Evolutionary conservation across 352 stramenopile species (phyloP), one percentile per base, ranked within the genome.

Genomic region (Globisporangium paroecandrum): DNA sequence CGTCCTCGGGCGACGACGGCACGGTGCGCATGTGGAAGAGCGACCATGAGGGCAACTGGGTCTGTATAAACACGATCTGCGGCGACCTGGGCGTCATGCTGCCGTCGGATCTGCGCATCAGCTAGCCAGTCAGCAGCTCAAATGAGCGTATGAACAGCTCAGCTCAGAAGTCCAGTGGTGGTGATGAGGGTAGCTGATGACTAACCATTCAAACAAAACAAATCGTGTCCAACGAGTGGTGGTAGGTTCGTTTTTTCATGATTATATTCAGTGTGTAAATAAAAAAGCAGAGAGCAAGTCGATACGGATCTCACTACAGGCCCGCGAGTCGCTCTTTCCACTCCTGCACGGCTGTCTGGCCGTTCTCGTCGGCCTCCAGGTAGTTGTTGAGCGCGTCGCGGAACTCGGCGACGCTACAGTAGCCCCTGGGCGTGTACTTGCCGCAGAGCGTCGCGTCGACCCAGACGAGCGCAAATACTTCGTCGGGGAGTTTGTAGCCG

Each of bases 1-100:
- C 94, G 34, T 97, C 88, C 55, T 97, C 89, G 2, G 94, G 96
- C 8, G 97, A 99, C 75, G 90, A 97, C 62, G 96, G 96, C 58
- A 95, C 93, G 15, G 91, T 99, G n/a, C 84, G 94, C 58, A 86
- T 99, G 73, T 99, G 94, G 94, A 97, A 98, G 73, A 90, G 84
- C 72, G 90, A 98, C 74, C 93, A 95, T 65, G 77, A 96, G 38
- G 90, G 91, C 58, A 88, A 91, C 58, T 99, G 95, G 91, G 83
- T 92, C 18, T 98, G 87, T 69, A 85, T 98, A 8, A 95, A 88
- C 70, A 93, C 85, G 12, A 86, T 95, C 68, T 88, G 82, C 57
- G 87, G 87, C 27, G 87, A 95, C 58, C 70, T 95, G 2, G 81
- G 82, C 15, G 49, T 79, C 22, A 46, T 78, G 29, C 62, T 72